Percentiles rank a stretch among this genome's conserved stretches.
These are phyloP conservation scores for Paecilomyces sp. DNA, from an alignment of 2,329 filamentous ascomycete species.

Conservation along the genomic window DNA sequence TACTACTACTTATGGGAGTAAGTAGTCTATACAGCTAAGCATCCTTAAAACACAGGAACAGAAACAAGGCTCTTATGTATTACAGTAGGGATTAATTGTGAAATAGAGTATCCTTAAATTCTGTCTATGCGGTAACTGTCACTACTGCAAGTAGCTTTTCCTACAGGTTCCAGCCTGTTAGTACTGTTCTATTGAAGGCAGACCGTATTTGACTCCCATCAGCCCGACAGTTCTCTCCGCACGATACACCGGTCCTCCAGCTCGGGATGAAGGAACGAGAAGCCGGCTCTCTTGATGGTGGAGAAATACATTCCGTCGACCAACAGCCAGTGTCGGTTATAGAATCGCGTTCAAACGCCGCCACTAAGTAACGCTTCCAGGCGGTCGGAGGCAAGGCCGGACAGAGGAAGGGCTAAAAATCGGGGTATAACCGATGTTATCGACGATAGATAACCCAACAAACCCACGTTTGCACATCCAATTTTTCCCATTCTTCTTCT, in stretches of 20 bases:
- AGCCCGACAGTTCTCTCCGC: neutral
- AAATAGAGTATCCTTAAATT: too few species aligned
- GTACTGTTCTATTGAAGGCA: neutral
- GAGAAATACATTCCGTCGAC: neutral
- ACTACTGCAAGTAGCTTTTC: neutral
- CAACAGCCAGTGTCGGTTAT: neutral
- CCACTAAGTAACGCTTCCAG: neutral
- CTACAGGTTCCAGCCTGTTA: neutral
- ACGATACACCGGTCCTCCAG: neutral
- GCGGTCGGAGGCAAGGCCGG: neutral
- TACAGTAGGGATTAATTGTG: neutral
- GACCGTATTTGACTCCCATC: neutral
- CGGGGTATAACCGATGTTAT: neutral
- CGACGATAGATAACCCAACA: neutral
- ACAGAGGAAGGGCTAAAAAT: neutral
- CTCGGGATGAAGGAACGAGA: neutral
- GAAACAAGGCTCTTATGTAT: neutral
- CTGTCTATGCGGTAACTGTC: neutral
- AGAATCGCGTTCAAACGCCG: neutral
- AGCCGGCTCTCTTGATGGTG: neutral
- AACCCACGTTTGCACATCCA: slow-evolving; percentile 1
- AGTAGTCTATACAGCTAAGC: too few species aligned
- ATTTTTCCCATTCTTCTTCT: slow-evolving; percentile 1
- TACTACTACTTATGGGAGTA: too few species aligned
- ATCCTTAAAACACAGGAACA: neutral